Conservation (phyloP, 345 rosid species). For the Camelina hispida region DNA sequence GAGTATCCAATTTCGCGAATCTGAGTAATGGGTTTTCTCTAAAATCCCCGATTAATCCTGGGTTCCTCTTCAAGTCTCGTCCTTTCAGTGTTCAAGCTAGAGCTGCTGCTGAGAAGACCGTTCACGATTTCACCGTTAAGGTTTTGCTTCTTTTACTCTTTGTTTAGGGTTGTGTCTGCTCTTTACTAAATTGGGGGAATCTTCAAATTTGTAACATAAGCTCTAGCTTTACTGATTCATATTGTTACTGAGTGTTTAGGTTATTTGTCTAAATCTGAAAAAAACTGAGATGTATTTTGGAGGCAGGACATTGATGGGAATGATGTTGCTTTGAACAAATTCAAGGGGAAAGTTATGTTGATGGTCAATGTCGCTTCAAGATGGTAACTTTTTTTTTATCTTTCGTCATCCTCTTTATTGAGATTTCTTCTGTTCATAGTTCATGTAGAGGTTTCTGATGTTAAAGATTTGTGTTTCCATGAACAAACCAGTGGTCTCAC, state of each 20-base stretch:
- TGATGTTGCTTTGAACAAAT: conserved; percentile 74
- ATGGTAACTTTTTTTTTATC: conserved; percentile 55
- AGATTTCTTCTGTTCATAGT: not conserved
- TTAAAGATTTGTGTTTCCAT: conserved; percentile 37
- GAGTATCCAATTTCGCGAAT: conserved; percentile 55
- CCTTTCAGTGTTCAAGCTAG: conserved; percentile 59
- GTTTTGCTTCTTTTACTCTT: conserved; percentile 42
- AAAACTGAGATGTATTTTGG: not conserved
- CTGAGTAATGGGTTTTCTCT: conserved; percentile 55
- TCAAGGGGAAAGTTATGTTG: conserved; percentile 85
- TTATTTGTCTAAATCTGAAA: conserved; percentile 13
- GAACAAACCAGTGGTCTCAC: conserved; percentile 71
- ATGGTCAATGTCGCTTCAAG: conserved; percentile 95
- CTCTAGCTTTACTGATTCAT: not conserved
- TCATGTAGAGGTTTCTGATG: not conserved
- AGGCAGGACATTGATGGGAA: conserved; percentile 86
- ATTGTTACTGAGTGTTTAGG: not conserved
- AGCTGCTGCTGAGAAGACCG: conserved; percentile 74
- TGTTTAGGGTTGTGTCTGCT: conserved; percentile 11
- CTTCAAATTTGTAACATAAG: not conserved
- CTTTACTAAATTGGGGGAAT: not conserved
- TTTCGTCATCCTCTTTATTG: not conserved
- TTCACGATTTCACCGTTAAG: conserved; percentile 82
- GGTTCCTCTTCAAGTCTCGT: conserved; percentile 49
- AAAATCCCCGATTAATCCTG: conserved; percentile 43